These are phyloP conservation scores for Fusarium sp. DNA, from an alignment of 2,329 filamentous ascomycete genomes.

Conservation along the genomic window DNA sequence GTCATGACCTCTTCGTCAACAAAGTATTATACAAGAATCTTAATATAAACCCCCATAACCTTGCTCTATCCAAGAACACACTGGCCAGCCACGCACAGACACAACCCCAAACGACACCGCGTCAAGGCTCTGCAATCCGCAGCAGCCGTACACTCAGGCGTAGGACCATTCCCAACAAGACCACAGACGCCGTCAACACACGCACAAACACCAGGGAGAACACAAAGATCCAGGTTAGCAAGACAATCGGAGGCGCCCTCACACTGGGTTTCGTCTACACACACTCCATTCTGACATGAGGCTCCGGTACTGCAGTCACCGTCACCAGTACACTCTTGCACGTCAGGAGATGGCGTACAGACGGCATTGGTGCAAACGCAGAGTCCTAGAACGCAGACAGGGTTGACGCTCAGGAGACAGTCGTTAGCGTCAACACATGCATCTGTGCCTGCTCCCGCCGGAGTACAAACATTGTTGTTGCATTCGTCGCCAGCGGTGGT, in stretches of 20 bases:
- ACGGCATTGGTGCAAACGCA: conserved; percentile 18
- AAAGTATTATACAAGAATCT: background rate
- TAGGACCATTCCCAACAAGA: background rate
- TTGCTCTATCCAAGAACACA: background rate
- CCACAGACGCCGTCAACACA: conserved; percentile 5
- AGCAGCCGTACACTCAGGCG: background rate
- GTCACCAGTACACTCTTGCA: background rate
- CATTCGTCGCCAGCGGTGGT: background rate
- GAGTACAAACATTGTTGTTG: background rate
- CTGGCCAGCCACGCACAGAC: conserved; percentile 2
- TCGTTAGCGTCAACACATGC: conserved; percentile 22
- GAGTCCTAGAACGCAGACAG: conserved; percentile 23
- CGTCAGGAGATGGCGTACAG: background rate
- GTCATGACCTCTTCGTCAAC: background rate
- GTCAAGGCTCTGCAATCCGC: background rate
- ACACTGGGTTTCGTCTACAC: conserved; percentile 1
- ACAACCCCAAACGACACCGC: background rate
- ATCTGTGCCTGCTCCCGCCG: background rate
- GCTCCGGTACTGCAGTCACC: background rate
- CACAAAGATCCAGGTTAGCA: conserved; percentile 1
- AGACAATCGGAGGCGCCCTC: background rate
- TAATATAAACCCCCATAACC: background rate
- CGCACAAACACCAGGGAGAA: background rate
- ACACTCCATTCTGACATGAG: conserved; percentile 6
- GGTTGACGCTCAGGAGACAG: conserved; percentile 12